phyloP scores from a whole-genome alignment of 1,284 basidiomycete genomes.

The Ustilago crameri region DNA sequence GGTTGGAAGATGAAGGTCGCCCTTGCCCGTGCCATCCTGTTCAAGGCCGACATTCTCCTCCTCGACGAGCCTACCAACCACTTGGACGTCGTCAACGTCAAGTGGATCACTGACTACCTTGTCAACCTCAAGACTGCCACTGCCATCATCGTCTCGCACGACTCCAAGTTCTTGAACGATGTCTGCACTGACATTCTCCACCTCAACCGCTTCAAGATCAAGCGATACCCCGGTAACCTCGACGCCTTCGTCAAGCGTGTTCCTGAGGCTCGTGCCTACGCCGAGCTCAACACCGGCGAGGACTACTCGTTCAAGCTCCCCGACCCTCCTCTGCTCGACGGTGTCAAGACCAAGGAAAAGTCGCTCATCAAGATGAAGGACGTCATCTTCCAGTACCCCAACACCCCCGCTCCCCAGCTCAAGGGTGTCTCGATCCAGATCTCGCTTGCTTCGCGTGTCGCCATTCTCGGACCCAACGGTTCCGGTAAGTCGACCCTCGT shows the following conservation, averaged over 20 bases:
- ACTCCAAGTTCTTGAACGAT: constrained; percentile 67
- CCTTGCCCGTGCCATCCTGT: constrained; percentile 67
- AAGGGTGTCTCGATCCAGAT: constrained; percentile 67
- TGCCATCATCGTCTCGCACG: constrained; percentile 69
- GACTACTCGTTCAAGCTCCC: constrained; percentile 69
- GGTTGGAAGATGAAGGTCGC: constrained; percentile 69
- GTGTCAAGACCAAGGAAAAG: constrained; percentile 69
- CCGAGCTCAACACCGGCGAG: constrained; percentile 67
- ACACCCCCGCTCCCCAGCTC: constrained; percentile 65
- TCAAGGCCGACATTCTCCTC: constrained; percentile 68
- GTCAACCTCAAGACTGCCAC: constrained; percentile 57
- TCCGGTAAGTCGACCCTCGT: constrained; percentile 68
- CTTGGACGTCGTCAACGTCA: constrained; percentile 68
- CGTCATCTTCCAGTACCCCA: constrained; percentile 67
- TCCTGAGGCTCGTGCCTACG: constrained; percentile 66
- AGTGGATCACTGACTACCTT: constrained; percentile 68
- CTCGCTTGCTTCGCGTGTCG: constrained; percentile 68
- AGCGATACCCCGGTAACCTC: constrained; percentile 68
- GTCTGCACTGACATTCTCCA: constrained; percentile 68
- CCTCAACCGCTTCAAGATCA: constrained; percentile 69
- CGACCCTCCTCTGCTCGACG: constrained; percentile 67
- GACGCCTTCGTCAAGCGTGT: constrained; percentile 68
- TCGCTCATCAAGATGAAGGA: constrained; percentile 68
- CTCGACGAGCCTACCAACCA: constrained; percentile 69
- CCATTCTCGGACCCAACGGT: constrained; percentile 68